Evolutionary conservation across 192 early-diverging fungal genomes (phyloP).

Genomic region (Podila minutissima): DNA sequence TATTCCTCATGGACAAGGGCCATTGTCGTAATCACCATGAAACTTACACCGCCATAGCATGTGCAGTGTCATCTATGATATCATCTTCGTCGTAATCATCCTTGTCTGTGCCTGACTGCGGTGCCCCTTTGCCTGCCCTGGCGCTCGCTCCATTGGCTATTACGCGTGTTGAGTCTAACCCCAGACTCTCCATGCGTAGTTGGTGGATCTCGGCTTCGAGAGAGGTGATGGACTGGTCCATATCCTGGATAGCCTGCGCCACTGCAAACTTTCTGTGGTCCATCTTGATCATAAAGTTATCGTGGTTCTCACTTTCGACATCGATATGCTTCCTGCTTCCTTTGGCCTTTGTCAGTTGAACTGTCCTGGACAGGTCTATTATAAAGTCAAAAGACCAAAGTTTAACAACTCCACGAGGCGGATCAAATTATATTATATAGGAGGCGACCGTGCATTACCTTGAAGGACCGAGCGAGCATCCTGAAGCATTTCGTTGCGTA

Average conservation of each 20-base stretch:
- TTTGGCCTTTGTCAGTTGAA: constrained; percentile 25
- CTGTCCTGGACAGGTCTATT: constrained; percentile 28
- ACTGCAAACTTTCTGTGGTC: constrained; percentile 34
- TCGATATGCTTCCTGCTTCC: constrained; percentile 22
- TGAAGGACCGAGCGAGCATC: constrained; percentile 26
- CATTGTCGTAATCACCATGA: background rate
- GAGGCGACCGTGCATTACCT: constrained; percentile 1
- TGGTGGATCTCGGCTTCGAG: constrained; percentile 31
- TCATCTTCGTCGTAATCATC: constrained; percentile 28
- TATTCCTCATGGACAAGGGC: background rate
- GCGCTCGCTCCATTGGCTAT: background rate
- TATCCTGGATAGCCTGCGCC: constrained; percentile 28
- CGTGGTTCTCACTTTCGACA: constrained; percentile 28
- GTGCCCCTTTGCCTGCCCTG: background rate
- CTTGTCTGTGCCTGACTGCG: background rate
- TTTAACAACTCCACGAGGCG: background rate
- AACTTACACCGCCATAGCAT: constrained; percentile 45
- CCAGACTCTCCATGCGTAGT: constrained; percentile 28
- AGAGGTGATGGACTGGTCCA: constrained; percentile 35
- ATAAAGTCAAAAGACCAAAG: background rate
- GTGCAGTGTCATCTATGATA: constrained; percentile 23
- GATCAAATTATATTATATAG: background rate
- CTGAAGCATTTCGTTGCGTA: constrained; percentile 18
- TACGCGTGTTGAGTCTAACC: constrained; percentile 10
- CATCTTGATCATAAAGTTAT: constrained; percentile 25